Evolutionary conservation across 331 rosid species (phyloP).

Genomic region (Quercus lobata): DNA sequence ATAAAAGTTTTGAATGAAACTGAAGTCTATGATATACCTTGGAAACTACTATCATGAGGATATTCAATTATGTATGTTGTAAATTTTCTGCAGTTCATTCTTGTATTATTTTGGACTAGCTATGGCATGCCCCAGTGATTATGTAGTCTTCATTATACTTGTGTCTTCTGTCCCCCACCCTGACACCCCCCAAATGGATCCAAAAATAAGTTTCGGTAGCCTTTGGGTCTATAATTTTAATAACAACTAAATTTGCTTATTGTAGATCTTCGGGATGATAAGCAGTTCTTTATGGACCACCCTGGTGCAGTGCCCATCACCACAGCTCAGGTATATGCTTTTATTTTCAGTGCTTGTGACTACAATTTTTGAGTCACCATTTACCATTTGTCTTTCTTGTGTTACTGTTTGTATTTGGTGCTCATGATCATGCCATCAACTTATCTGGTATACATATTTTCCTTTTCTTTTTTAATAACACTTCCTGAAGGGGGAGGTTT

Average conservation of each 20-base stretch:
- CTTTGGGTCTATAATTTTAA: not conserved
- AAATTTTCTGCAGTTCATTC: not conserved
- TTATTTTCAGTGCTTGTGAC: constrained; percentile 5
- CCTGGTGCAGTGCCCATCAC: constrained; percentile 89
- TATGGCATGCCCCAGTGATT: not conserved
- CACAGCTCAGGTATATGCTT: constrained; percentile 69
- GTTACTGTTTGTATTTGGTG: not conserved
- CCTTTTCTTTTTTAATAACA: constrained; percentile 6
- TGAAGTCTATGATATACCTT: too few species aligned
- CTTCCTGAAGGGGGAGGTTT: constrained; percentile 68
- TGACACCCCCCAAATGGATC: not conserved
- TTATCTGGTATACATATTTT: not conserved
- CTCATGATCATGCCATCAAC: constrained; percentile 8
- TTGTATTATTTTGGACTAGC: not conserved
- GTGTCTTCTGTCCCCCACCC: not conserved
- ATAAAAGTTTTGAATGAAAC: too few species aligned
- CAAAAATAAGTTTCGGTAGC: not conserved
- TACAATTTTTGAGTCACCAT: not conserved
- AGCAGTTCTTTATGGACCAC: constrained; percentile 75
- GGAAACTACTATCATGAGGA: not conserved
- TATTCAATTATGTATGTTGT: not conserved
- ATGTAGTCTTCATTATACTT: not conserved
- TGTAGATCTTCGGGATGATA: constrained; percentile 93
- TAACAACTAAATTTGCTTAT: constrained; percentile 27
- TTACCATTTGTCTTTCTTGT: not conserved